These are phyloP conservation scores for Apiospora saccharicola DNA, from an alignment of 2,329 filamentous ascomycete genomes.

Conservation along the genomic window DNA sequence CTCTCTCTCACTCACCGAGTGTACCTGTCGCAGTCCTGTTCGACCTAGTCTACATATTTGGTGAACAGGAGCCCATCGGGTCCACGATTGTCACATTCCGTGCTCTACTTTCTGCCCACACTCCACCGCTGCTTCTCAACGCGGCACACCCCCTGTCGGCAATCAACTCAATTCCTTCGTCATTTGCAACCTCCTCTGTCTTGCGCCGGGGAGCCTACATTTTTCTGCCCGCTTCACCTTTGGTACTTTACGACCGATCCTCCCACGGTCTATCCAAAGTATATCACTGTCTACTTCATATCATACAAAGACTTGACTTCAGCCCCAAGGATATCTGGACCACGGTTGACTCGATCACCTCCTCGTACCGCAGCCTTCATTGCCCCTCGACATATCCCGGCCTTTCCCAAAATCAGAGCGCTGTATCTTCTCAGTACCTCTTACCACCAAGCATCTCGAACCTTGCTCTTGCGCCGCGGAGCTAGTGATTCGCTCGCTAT, in stretches of 20 bases:
- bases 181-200: slow-evolving; percentile 16
- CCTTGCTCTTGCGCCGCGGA: background rate
- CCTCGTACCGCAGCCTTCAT: background rate
- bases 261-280: slow-evolving; percentile 10
- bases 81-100: slow-evolving; percentile 18
- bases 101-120: slow-evolving; percentile 16
- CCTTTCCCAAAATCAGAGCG: background rate
- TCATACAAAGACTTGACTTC: slow-evolving; percentile 2
- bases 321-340: background rate
- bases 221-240: slow-evolving; percentile 12
- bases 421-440: background rate
- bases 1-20: slow-evolving; percentile 2
- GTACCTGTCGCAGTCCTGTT: slow-evolving; percentile 17
- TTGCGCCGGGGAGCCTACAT: slow-evolving; percentile 3
- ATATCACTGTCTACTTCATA: background rate
- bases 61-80: slow-evolving; percentile 6
- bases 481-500: background rate
- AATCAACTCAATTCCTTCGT: slow-evolving; percentile 22
- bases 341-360: slow-evolving; percentile 7
- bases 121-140: slow-evolving; percentile 3
- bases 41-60: slow-evolving; percentile 18
- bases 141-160: slow-evolving; percentile 18
- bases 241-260: slow-evolving; percentile 10
- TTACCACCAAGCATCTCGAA: background rate
- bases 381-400: background rate